phyloP scores from a whole-genome alignment of 2,329 filamentous ascomycete species.

The Sarocladium strictum region DNA sequence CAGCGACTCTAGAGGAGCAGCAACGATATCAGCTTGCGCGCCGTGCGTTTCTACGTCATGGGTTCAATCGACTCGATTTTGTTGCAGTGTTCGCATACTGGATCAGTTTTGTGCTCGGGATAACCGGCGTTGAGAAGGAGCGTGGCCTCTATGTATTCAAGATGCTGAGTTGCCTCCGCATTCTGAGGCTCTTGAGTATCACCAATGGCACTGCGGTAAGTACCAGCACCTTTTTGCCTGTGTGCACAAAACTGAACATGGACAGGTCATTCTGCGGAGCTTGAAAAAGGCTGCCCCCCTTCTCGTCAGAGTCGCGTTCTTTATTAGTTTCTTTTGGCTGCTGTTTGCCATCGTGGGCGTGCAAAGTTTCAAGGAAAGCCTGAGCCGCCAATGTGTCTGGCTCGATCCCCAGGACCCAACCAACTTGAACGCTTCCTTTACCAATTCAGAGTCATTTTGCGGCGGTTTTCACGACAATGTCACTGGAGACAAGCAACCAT shows the following conservation, averaged over 20 bases:
- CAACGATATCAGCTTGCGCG: slow-evolving; percentile 82
- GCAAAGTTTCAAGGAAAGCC: slow-evolving; percentile 87
- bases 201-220: slow-evolving; percentile 88
- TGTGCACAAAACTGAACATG: slow-evolving; percentile 11
- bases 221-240: slow-evolving; percentile 12
- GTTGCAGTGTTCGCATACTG: slow-evolving; percentile 92
- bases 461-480: slow-evolving; percentile 68
- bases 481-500: slow-evolving; percentile 56
- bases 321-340: slow-evolving; percentile 96
- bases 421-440: slow-evolving; percentile 50
- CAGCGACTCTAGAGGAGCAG: slow-evolving; percentile 64
- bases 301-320: slow-evolving; percentile 85
- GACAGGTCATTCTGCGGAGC: slow-evolving; percentile 83
- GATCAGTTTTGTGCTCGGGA: slow-evolving; percentile 73
- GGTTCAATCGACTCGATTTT: slow-evolving; percentile 94
- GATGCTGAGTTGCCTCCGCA: slow-evolving; percentile 94
- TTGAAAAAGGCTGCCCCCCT: slow-evolving; percentile 91
- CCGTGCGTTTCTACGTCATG: slow-evolving; percentile 86
- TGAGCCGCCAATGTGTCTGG: slow-evolving; percentile 75
- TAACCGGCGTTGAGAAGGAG: slow-evolving; percentile 61
- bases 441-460: slow-evolving; percentile 69
- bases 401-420: slow-evolving; percentile 55
- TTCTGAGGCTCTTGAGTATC: slow-evolving; percentile 81
- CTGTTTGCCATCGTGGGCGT: slow-evolving; percentile 95
- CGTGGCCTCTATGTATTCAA: slow-evolving; percentile 83